Base-by-base conservation (phyloP, 495 filamentous ascomycete genomes). In the Viridothelium virens region DNA sequence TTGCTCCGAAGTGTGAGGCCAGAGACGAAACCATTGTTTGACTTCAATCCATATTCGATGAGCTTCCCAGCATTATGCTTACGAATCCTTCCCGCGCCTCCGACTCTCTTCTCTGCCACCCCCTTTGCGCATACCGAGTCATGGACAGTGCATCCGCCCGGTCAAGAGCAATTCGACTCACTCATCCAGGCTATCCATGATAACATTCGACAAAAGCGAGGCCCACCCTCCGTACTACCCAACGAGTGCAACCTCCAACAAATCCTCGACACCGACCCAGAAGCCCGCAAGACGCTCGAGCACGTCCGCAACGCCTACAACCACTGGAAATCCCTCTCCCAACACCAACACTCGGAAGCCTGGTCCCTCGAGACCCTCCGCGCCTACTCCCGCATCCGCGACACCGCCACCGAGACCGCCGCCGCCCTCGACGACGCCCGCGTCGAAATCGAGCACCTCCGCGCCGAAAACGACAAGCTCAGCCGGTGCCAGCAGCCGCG, bases 321-420 rank as follows among this genome's bases (percentile, higher is more conserved):
- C 25, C 84, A 89, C 47, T 96, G 91, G 91, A 81, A 79, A 25
- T 75, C 74, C 1, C 78, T 91, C 1, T 69, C 86, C 1, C 74
- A 77, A 9, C 79, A 83, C 18, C 77, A 85, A 47, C 82, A 82
- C 41, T 79, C 81, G 38, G 85, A 91, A 44, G 74, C 84, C 3
- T 96, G 92, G 92, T 84, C 81, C 38, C 77, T 93, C n/a, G 90
- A 93, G 72, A 81, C 91, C 47, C 86, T 87, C 1, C 85, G 91
- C 46, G 84, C 88, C 38, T 87, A 88, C 61, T 85, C 84, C 9
- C 80, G 84, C n/a, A 87, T 88, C 65, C 78, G 84, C 47, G 86
- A 89, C 64, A 83, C 86, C 68, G 80, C 85, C n/a, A 80, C 85
- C 65, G 82, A 83, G 16, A 69, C 86, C 1, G 85, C 88, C 66